Conservation (phyloP, 306 rosid species). For the Adenanthera pavonina region DNA sequence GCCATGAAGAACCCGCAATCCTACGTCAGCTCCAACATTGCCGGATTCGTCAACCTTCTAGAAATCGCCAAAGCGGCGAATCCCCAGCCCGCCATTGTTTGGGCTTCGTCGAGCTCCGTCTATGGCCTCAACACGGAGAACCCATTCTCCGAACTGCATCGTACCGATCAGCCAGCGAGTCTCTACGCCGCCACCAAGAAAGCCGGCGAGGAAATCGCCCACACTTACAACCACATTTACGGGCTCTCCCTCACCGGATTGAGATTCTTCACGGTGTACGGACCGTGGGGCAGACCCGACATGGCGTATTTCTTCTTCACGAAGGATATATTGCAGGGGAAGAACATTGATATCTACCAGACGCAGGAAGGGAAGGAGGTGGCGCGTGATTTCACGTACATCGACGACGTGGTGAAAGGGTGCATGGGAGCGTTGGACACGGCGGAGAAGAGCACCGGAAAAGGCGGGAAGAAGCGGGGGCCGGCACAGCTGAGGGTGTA, state of each 20-base stretch:
- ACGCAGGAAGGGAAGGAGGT: constrained; percentile 80
- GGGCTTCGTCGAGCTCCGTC: constrained; percentile 93
- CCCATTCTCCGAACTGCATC: constrained; percentile 75
- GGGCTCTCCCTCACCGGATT: constrained; percentile 79
- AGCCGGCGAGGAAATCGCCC: constrained; percentile 93
- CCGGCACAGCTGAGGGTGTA: constrained; percentile 78
- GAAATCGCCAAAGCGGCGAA: constrained; percentile 68
- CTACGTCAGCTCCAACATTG: constrained; percentile 76
- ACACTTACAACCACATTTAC: constrained; percentile 86
- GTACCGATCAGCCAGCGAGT: constrained; percentile 85
- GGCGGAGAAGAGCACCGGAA: constrained; percentile 80
- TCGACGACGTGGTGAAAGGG: constrained; percentile 81
- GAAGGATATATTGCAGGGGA: constrained; percentile 76
- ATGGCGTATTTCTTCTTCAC: constrained; percentile 97
- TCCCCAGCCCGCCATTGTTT: constrained; percentile 85
- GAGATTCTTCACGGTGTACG: constrained; percentile 91
- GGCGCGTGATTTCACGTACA: constrained; percentile 96
- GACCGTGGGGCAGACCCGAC: constrained; percentile 92
- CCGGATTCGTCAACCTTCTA: constrained; percentile 86
- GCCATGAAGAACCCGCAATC: constrained; percentile 96
- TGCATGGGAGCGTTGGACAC: constrained; percentile 79
- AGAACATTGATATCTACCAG: constrained; percentile 62
- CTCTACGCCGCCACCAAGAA: constrained; percentile 93
- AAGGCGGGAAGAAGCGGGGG: constrained; percentile 73
- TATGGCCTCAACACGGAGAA: constrained; percentile 80